Base-by-base conservation (phyloP, 768 basidiomycete species). In the Pisolithus tinctorius region DNA sequence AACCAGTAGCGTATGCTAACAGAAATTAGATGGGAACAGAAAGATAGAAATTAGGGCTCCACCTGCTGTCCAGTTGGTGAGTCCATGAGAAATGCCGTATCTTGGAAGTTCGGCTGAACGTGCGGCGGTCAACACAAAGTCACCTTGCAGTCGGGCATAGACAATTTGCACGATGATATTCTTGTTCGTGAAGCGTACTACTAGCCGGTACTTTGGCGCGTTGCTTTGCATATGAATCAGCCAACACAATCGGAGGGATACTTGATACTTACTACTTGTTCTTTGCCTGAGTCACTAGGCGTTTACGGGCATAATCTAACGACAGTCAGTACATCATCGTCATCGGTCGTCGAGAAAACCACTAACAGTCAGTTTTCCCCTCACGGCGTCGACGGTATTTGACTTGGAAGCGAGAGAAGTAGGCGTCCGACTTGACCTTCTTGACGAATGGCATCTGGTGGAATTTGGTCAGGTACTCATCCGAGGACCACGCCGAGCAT, bases 61-160 rank as follows among this genome's bases (percentile, higher is more conserved):
- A 92, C 91, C 90, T 58, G 96, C 94, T 55, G 93, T 78, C 96
- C 96, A 98, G 79, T 99, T 99, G 53, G 95, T 98, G 47, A 99
- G 79, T 73, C 96, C 96, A 70, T 98, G 94, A 68, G 88, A 87
- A 73, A 99, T 95, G 56, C 96, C 96, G 70, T 96, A 99, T 65
- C 83, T 79, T 51, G 93, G 92, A 45, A 98, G 86, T 73, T 99
- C 96, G 66, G 76, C 78, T 47, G 96, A 96, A 59, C 79, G 83
- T 54, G 96, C 96, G 46, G 90, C 78, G 51, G 82, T 82, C 60
- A 99, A 78, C 60, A 98, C 82, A 63, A 95, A 89, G 73, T 99
- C 96, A 56, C 96, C 96, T 72, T 95, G 92, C 57, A 99, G 78
- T 62, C 95, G 96, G 59, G 96, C 94, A 66, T 97, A 98, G 71